Evolutionary conservation across 495 filamentous ascomycete species (phyloP), one percentile per base, ranked within the genome.

Genomic region (Aspergillus asperescens): DNA sequence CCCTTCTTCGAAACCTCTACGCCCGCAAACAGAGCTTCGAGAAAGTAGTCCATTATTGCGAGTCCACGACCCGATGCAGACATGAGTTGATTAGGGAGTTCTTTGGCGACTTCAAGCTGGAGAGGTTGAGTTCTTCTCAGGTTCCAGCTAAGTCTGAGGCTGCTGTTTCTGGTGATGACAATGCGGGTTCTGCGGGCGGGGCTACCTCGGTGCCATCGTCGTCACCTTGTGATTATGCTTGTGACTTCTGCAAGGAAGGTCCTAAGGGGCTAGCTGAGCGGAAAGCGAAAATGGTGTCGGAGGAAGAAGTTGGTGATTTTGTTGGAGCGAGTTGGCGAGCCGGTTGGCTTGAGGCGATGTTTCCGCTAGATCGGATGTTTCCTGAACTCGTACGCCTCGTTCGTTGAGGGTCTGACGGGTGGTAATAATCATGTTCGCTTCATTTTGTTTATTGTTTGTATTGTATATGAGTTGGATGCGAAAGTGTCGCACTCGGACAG

Each of bases 201-300:
- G 9, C 13, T n/a, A 4, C 19, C 3, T n/a, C 42, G 23, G 9
- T 2, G 18, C 18, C 25, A 35, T 3, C 32, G 19, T 44, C 64
- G 0, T 72, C 73, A 4, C 71, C 73, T 22, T 97, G 92, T 60
- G 82, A 94, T 52, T 89, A 78, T 68, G 90, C 91, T 8, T 97
- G 92, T 63, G 92, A 97, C 70, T 86, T 81, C 68, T 89, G 90
- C 62, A 96, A 96, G 68, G 86, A 95, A 48, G 74, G 74, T 49
- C 62, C 70, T 4, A 64, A 63, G 20, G 80, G 64, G 1, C 64
- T 97, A 57, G 80, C 78, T 54, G 81, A 67, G 55, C 77, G 82
- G 47, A 90, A 88, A 56, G 52, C 58, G 48, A 72, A 58, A 39
- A 69, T 71, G 71, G 61, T 52, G 6, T 31, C 58, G 10, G 61